Conservation (phyloP, 1,284 basidiomycete genomes). For the Apiotrichum domesticum region DNA sequence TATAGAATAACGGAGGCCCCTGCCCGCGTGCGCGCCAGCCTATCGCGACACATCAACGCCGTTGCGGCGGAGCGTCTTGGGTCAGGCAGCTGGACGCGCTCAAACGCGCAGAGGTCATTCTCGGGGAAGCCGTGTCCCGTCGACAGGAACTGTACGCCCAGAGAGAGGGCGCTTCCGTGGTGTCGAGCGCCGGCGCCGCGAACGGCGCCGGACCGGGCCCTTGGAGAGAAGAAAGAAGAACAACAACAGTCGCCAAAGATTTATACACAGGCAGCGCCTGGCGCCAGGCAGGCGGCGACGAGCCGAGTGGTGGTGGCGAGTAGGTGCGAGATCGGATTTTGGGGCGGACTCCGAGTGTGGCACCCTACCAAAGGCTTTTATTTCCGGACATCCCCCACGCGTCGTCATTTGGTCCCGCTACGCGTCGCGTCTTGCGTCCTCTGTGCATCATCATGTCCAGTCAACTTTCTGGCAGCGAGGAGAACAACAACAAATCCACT, state of each 20-base stretch:
- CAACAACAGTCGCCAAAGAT: background rate
- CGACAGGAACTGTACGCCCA: conserved; percentile 22
- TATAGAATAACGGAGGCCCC: conserved; percentile 24
- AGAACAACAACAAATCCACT: no score
- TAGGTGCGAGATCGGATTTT: no score
- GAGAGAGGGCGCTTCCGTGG: conserved; percentile 12
- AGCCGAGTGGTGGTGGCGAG: no score
- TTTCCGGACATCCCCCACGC: no score
- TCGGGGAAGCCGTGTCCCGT: conserved; percentile 26
- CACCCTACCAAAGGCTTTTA: no score
- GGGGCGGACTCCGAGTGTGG: no score
- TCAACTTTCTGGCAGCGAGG: no score
- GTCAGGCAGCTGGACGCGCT: conserved; percentile 2
- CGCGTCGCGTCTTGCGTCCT: no score
- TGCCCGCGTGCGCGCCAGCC: background rate
- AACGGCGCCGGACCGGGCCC: conserved; percentile 18
- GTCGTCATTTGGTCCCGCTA: no score
- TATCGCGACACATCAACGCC: conserved; percentile 15
- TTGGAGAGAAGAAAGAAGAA: conserved; percentile 7
- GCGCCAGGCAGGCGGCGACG: no score
- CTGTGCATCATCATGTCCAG: no score
- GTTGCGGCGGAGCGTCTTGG: conserved; percentile 10
- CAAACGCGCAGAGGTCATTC: conserved; percentile 4
- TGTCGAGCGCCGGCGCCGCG: conserved; percentile 11
- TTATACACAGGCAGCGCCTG: background rate